Percentiles rank a stretch among this genome's conserved stretches.
Evolutionary conservation across 2,329 filamentous ascomycete species (phyloP).

Genomic region (Penicillium frequentans): DNA sequence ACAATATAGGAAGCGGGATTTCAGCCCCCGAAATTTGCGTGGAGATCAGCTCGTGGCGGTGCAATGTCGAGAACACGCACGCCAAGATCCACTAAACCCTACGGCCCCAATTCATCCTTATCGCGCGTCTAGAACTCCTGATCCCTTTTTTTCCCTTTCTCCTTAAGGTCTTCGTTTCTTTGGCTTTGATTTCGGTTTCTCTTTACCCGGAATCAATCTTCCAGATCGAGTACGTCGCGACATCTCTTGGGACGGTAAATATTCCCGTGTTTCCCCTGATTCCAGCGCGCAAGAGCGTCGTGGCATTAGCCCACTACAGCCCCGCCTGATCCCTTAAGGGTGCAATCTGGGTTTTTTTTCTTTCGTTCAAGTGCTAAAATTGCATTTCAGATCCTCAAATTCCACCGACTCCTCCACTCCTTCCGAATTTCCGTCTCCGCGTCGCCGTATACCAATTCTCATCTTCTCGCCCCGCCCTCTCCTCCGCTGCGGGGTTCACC

Average conservation of each 20-base stretch:
- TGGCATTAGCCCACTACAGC: conserved; percentile 1
- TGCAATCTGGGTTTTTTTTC: conserved; percentile 6
- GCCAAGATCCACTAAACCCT: conserved; percentile 23
- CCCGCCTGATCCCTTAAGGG: conserved; percentile 9
- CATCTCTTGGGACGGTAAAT: background rate
- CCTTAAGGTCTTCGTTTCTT: background rate
- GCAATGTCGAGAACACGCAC: conserved; percentile 7
- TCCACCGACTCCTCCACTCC: background rate
- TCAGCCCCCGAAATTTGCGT: background rate
- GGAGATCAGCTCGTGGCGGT: conserved; percentile 19
- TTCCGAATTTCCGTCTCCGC: background rate
- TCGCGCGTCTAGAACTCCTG: conserved; percentile 21
- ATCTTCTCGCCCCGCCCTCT: conserved; percentile 1
- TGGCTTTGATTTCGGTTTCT: background rate
- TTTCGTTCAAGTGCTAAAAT: background rate
- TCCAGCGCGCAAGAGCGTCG: background rate
- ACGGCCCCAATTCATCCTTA: conserved; percentile 15
- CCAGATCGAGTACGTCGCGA: background rate
- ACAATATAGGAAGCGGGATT: background rate
- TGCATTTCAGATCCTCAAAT: background rate
- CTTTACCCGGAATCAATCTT: background rate
- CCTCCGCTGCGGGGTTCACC: conserved; percentile 20
- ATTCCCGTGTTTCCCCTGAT: background rate
- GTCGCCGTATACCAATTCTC: background rate
- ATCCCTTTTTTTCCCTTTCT: background rate